Evolutionary conservation across 805 yeast genomes (phyloP).

Genomic region (Candida boleticola): DNA sequence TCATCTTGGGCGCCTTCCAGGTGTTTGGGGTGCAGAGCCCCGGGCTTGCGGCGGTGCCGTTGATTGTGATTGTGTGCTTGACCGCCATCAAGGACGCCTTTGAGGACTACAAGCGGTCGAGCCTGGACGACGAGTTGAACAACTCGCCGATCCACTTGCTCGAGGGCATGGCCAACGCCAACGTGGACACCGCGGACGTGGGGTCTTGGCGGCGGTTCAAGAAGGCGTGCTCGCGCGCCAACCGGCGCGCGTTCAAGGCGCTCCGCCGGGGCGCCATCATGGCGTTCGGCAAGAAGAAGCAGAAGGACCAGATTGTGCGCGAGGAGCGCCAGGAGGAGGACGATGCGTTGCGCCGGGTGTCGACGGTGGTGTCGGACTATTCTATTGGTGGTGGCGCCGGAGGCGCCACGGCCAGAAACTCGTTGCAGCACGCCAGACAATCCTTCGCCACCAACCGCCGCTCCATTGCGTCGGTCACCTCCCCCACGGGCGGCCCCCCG

Average conservation of each 20-base stretch:
- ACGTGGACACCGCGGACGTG: constrained; percentile 53
- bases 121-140: constrained; percentile 66
- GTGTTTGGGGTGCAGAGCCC: constrained; percentile 75
- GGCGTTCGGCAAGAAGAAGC: constrained; percentile 23
- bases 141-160: constrained; percentile 61
- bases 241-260: constrained; percentile 9
- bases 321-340: constrained; percentile 23
- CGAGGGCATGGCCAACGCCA: constrained; percentile 53
- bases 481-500: background rate
- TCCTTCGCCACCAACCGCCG: background rate
- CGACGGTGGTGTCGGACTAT: constrained; percentile 37
- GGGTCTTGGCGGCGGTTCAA: constrained; percentile 69
- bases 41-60: constrained; percentile 75
- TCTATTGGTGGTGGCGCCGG: constrained; percentile 10
- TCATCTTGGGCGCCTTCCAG: constrained; percentile 56
- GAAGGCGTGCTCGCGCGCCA: constrained; percentile 47
- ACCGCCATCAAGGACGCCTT: constrained; percentile 77
- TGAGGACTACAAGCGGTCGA: constrained; percentile 69
- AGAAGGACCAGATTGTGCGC: constrained; percentile 25
- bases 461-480: background rate
- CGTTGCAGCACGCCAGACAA: constrained; percentile 7
- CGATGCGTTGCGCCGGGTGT: constrained; percentile 31
- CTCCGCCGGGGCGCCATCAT: constrained; percentile 20
- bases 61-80: constrained; percentile 71
- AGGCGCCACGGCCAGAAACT: constrained; percentile 7